Percentiles rank a stretch among this genome's conserved stretches.
Evolutionary conservation across 768 basidiomycete species (phyloP).

Genomic region (Pulveroboletus frians): DNA sequence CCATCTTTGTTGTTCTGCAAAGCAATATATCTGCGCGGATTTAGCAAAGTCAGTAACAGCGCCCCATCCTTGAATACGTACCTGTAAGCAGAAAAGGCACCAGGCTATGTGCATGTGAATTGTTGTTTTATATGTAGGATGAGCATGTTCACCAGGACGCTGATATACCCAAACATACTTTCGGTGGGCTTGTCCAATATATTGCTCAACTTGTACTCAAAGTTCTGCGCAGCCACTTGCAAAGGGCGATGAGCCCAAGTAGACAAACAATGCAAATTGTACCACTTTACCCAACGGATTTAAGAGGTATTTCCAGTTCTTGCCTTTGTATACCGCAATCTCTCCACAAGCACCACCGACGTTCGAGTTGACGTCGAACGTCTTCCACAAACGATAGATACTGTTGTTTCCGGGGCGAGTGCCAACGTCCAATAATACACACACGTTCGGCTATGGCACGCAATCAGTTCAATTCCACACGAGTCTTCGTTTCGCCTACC

Average conservation of each 20-base stretch:
- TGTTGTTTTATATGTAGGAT: background rate
- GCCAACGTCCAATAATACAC: conserved; percentile 89
- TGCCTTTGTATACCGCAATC: conserved; percentile 88
- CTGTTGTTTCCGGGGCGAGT: conserved; percentile 85
- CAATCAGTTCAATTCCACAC: background rate
- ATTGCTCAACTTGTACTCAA: conserved; percentile 90
- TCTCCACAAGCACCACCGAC: conserved; percentile 98
- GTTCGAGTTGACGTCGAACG: conserved; percentile 86
- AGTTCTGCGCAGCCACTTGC: conserved; percentile 88
- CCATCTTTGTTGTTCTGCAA: conserved; percentile 81
- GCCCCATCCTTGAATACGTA: conserved; percentile 15
- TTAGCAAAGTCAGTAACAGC: conserved; percentile 1
- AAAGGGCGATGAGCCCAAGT: background rate
- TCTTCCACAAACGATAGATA: conserved; percentile 94
- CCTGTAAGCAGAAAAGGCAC: conserved; percentile 90
- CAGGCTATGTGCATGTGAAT: conserved; percentile 50
- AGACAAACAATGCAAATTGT: background rate
- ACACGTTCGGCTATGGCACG: conserved; percentile 70
- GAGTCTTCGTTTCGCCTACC: conserved; percentile 35
- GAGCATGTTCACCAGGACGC: conserved; percentile 61
- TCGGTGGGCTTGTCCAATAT: conserved; percentile 90
- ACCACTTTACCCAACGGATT: conserved; percentile 73
- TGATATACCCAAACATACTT: conserved; percentile 92
- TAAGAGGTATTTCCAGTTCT: conserved; percentile 71
- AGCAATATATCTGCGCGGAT: conserved; percentile 62